phyloP scores from a whole-genome alignment of 768 basidiomycete species.

The Phlebiopsis gigantea region DNA sequence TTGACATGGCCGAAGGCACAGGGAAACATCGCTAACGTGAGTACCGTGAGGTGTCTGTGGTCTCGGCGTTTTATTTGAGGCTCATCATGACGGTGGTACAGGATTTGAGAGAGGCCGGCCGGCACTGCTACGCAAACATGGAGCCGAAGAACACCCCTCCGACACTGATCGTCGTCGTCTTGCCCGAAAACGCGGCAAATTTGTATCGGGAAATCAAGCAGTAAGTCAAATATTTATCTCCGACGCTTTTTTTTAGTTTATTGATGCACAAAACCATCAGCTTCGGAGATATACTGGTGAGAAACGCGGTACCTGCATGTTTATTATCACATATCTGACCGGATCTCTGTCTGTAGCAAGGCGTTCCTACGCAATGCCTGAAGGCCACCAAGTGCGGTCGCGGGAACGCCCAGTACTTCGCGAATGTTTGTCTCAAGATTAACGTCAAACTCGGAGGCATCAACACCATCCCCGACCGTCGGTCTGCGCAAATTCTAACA shows the following conservation, averaged over 20 bases:
- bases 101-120: constrained; percentile 48
- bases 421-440: constrained; percentile 75
- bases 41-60: constrained; percentile 10
- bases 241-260: no score
- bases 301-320: background rate
- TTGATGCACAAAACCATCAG: constrained; percentile 28
- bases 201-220: constrained; percentile 78
- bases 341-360: constrained; percentile 36
- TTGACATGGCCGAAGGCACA: no score
- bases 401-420: constrained; percentile 73
- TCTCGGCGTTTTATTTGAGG: background rate
- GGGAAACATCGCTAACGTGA: constrained; percentile 44
- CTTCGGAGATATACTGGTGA: constrained; percentile 63
- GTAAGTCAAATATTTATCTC: constrained; percentile 35
- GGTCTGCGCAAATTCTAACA: constrained; percentile 55
- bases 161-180: constrained; percentile 56
- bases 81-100: constrained; percentile 13
- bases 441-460: constrained; percentile 84
- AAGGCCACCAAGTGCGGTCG: constrained; percentile 59
- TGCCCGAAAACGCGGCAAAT: constrained; percentile 72
- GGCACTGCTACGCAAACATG: constrained; percentile 33
- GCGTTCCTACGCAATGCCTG: constrained; percentile 76
- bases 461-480: constrained; percentile 69
- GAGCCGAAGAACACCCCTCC: constrained; percentile 33
- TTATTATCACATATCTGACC: background rate